Evolutionary conservation across 768 basidiomycete genomes (phyloP).

Genomic region (Cantharellus cinnabarinus): DNA sequence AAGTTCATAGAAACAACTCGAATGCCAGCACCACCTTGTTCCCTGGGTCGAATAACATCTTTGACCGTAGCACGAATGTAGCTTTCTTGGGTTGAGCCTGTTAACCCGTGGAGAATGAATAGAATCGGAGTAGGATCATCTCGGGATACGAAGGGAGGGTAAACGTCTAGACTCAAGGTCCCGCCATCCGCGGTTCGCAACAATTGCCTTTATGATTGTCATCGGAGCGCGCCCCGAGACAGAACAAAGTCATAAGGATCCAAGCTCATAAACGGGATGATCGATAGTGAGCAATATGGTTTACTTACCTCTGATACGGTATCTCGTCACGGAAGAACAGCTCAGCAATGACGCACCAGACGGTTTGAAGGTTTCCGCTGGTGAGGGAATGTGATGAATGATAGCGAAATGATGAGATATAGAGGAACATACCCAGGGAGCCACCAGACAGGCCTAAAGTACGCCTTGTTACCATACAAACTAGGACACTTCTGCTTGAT

Average conservation of each 20-base stretch:
- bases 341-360: slow-evolving; percentile 19
- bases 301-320: slow-evolving; percentile 11
- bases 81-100: slow-evolving; percentile 14
- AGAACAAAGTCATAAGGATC: background rate
- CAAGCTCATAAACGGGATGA: background rate
- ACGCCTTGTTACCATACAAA: background rate
- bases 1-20: background rate
- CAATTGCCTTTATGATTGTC: background rate
- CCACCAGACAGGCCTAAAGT: slow-evolving; percentile 17
- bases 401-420: background rate
- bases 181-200: slow-evolving; percentile 24
- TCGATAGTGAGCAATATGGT: background rate
- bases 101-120: slow-evolving; percentile 25
- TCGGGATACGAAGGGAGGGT: slow-evolving; percentile 13
- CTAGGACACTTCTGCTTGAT: background rate
- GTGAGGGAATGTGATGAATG: background rate
- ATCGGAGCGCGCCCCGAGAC: too few relatives aligned
- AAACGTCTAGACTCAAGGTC: slow-evolving; percentile 16
- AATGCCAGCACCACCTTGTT: background rate
- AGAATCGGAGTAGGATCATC: slow-evolving; percentile 24
- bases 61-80: background rate
- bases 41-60: background rate
- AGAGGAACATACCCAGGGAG: slow-evolving; percentile 14
- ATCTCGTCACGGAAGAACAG: slow-evolving; percentile 20
- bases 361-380: slow-evolving; percentile 22